Base-by-base conservation (phyloP, 2,329 filamentous ascomycete species). In the Fusarium sp. region DNA sequence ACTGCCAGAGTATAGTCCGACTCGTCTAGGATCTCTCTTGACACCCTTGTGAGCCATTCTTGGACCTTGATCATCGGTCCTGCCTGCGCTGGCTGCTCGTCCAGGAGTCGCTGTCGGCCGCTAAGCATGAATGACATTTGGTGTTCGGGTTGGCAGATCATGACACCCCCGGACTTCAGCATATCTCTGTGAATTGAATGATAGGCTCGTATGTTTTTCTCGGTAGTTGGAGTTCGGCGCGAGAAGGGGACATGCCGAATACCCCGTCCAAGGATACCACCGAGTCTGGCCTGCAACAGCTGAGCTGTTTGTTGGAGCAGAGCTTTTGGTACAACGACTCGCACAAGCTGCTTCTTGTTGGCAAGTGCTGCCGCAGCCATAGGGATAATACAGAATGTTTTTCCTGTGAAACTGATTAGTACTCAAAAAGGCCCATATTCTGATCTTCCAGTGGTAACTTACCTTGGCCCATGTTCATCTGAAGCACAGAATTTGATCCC, bases 401-500 rank as follows among this genome's bases (percentile, higher is more conserved):
- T 91, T 0, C 89, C 87, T 88, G 5, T 1, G 47, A 6, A 8
- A 34, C 6, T 20, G 5, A 20, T 74, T 32, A 72, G 58, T 17
- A 18, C 30, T 28, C 8, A 34, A 10, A 41, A n/a, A n/a, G 24
- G 51, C 34, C 4, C 9, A 41, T 18, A n/a, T 41, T 13, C 3
- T 18, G 22, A 9, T 34, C 26, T 18, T 41, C 5, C 18, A 22
- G 17, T 6, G 20, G 9, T 15, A n/a, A 54, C 50, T 77, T 78
- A 82, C 87, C 87, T 81, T 91, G 86, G 0, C 91, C 91, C 90
- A 93, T 93, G 68, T 92, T 90, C 80, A 93, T 86, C 69, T 93
- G 91, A 3, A 92, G 73, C 0, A 92, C 89, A 0, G 89, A 89
- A 67, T 92, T 92, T 0, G 80, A 71, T 0, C 82, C 81, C 0